Percentiles rank a stretch among this genome's conserved stretches.
Conservation (phyloP, 176 grass and related monocot species). For the Dactylis glomerata region DNA sequence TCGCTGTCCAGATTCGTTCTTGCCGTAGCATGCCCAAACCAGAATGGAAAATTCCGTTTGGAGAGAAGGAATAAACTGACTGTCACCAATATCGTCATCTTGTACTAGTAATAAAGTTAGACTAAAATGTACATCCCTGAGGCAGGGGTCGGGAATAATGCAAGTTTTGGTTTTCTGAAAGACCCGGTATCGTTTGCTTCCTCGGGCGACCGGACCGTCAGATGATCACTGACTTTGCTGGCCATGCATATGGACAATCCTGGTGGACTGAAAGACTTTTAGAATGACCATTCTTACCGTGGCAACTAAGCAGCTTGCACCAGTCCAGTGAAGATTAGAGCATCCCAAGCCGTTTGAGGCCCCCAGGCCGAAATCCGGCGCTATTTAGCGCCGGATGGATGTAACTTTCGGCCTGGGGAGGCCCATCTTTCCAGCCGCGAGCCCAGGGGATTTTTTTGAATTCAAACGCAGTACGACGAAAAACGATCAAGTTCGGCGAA, state of each 20-base stretch:
- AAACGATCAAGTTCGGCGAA: too few species aligned
- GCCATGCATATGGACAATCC: neutral
- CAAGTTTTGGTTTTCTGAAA: too few species aligned
- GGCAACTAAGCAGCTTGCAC: neutral
- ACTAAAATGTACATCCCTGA: too few species aligned
- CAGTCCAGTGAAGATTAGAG: conserved; percentile 9
- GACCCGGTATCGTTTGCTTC: conserved; percentile 8
- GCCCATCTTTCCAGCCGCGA: too few species aligned
- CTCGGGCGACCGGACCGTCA: neutral
- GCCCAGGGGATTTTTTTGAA: too few species aligned
- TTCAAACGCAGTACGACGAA: too few species aligned
- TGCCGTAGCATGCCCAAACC: neutral
- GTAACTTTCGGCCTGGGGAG: too few species aligned
- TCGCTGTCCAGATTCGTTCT: neutral
- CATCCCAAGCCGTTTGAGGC: too few species aligned
- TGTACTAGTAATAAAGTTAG: neutral
- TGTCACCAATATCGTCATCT: neutral
- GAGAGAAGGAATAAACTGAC: neutral
- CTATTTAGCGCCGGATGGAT: too few species aligned
- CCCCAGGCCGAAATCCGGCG: too few species aligned
- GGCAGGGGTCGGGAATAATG: neutral
- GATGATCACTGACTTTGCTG: neutral
- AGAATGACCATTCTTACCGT: neutral
- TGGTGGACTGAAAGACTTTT: neutral
- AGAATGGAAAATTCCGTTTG: neutral